Percentiles rank a stretch among this genome's conserved stretches.
phyloP scores from a whole-genome alignment of 768 basidiomycete genomes.

The Gymnopilus dilepis region DNA sequence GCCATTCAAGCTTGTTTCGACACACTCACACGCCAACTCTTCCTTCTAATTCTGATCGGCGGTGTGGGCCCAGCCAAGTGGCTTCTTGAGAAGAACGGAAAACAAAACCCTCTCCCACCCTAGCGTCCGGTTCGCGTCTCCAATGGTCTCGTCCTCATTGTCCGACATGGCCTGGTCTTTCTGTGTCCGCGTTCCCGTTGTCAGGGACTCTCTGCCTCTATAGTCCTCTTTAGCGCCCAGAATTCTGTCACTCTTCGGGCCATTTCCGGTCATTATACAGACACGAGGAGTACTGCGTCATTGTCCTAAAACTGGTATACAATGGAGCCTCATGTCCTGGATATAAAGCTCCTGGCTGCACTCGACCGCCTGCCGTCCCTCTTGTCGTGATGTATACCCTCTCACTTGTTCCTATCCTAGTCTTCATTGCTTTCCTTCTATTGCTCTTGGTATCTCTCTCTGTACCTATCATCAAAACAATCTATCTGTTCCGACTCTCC shows the following conservation, averaged over 20 bases:
- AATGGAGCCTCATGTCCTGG: slow-evolving; percentile 17
- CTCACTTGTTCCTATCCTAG: slow-evolving; percentile 44
- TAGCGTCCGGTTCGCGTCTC: background rate
- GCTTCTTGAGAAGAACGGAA: slow-evolving; percentile 4
- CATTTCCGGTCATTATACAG: background rate
- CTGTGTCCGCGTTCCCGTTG: background rate
- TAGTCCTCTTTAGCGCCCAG: slow-evolving; percentile 27
- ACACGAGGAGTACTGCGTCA: slow-evolving; percentile 19
- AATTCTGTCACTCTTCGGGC: slow-evolving; percentile 3
- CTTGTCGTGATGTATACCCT: slow-evolving; percentile 27
- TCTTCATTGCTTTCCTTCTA: slow-evolving; percentile 61
- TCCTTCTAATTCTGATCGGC: slow-evolving; percentile 11
- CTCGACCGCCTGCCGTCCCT: slow-evolving; percentile 3
- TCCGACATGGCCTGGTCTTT: background rate
- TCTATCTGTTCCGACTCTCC: slow-evolving; percentile 59
- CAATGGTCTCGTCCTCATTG: background rate
- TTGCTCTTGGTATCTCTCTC: slow-evolving; percentile 68
- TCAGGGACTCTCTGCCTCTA: slow-evolving; percentile 11
- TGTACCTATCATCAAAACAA: slow-evolving; percentile 58
- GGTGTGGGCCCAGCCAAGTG: slow-evolving; percentile 2
- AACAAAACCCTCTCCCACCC: background rate
- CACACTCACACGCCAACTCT: slow-evolving; percentile 24
- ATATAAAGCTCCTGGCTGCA: slow-evolving; percentile 6
- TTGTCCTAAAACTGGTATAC: slow-evolving; percentile 18
- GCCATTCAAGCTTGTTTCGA: slow-evolving; percentile 19